These are phyloP conservation scores for Sonneratia alba DNA, from an alignment of 345 rosid genomes.

Conservation along the genomic window DNA sequence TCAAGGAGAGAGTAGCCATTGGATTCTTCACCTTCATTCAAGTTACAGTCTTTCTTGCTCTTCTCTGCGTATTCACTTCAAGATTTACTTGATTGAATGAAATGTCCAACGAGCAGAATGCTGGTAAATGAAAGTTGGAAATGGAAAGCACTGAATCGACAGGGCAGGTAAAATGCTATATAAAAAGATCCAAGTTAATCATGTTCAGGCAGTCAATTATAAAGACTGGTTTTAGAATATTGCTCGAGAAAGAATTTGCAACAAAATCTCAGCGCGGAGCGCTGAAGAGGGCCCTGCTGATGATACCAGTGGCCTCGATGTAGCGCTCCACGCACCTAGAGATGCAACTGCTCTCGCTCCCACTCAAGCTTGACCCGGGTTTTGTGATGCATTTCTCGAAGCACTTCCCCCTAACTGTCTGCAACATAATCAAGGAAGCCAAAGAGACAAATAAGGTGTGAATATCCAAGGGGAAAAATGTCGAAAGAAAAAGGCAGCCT, in stretches of 20 bases:
- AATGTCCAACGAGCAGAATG: not conserved
- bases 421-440: conserved; percentile 6
- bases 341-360: conserved; percentile 89
- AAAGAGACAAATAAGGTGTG: not conserved
- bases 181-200: not conserved
- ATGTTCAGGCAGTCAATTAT: not conserved
- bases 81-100: not conserved
- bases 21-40: conserved; percentile 12
- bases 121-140: not conserved
- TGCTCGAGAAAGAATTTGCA: conserved; percentile 7
- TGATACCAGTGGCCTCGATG: conserved; percentile 82
- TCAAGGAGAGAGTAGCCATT: conserved; percentile 14
- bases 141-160: not conserved
- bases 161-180: not conserved
- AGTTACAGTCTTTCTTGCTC: conserved; percentile 4
- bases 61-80: not conserved
- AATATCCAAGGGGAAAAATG: not conserved
- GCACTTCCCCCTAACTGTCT: conserved; percentile 81
- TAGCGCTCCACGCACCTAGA: conserved; percentile 97
- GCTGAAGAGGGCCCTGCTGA: conserved; percentile 57
- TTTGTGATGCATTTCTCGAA: conserved; percentile 79
- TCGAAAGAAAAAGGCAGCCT: not conserved
- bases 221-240: not conserved
- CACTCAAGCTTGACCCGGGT: conserved; percentile 85
- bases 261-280: conserved; percentile 28